These are phyloP conservation scores for Nicotiana obtusifolia DNA, from an alignment of 257 asterid genomes.

Conservation along the genomic window DNA sequence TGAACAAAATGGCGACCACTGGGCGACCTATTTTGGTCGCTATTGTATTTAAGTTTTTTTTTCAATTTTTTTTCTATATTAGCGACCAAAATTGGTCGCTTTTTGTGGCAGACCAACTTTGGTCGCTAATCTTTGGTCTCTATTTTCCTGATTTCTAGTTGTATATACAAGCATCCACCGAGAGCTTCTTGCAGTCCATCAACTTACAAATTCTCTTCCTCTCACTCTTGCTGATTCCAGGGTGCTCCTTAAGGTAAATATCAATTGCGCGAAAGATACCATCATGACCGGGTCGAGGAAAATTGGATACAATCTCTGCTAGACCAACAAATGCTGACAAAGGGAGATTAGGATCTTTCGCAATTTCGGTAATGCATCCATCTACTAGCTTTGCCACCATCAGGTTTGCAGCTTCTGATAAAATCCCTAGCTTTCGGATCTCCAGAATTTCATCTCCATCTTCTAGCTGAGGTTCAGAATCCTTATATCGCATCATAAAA, in stretches of 20 bases:
- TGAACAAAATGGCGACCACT: too few relatives aligned
- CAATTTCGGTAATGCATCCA: slow-evolving; percentile 72
- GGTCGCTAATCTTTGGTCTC: too few relatives aligned
- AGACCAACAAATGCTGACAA: slow-evolving; percentile 34
- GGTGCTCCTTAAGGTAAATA: slow-evolving; percentile 77
- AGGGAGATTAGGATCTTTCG: slow-evolving; percentile 15
- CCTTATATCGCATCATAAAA: slow-evolving; percentile 48
- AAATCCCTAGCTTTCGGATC: slow-evolving; percentile 61
- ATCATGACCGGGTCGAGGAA: slow-evolving; percentile 71
- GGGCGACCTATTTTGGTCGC: too few relatives aligned
- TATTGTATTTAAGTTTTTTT: too few relatives aligned
- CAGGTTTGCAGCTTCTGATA: slow-evolving; percentile 90
- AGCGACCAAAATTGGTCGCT: too few relatives aligned
- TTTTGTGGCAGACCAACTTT: too few relatives aligned
- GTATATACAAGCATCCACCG: slow-evolving; percentile 80
- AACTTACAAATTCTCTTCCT: slow-evolving; percentile 65
- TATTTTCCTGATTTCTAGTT: too few relatives aligned
- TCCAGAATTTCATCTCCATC: slow-evolving; percentile 57
- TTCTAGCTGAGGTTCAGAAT: slow-evolving; percentile 32
- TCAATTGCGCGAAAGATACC: slow-evolving; percentile 78
- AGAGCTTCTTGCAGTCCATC: slow-evolving; percentile 92
- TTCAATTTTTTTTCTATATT: too few relatives aligned
- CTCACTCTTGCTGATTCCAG: slow-evolving; percentile 76
- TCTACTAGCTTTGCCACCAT: slow-evolving; percentile 91
- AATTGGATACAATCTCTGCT: slow-evolving; percentile 56